These are phyloP conservation scores for Trichoderma afroharzianum DNA, from an alignment of 2,329 filamentous ascomycete genomes.

Conservation along the genomic window DNA sequence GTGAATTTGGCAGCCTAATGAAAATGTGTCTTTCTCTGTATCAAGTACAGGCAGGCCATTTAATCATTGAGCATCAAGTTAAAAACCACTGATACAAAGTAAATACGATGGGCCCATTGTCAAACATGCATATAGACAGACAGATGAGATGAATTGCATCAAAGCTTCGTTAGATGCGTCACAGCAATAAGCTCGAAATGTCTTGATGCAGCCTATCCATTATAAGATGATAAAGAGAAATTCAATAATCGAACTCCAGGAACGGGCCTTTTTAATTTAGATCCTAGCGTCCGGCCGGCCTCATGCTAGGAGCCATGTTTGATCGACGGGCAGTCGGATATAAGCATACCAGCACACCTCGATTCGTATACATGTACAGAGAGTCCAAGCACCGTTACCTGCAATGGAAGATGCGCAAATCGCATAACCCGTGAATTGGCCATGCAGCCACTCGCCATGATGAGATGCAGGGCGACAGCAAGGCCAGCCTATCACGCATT, in stretches of 20 bases:
- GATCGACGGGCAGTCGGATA: neutral
- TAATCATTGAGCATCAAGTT: neutral
- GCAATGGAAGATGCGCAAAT: neutral
- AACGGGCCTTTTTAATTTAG: neutral
- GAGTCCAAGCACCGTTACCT: neutral
- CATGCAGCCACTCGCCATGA: neutral
- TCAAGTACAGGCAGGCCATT: neutral
- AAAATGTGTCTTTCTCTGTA: neutral
- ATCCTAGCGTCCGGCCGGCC: neutral
- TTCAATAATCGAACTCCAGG: neutral
- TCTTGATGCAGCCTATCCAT: neutral
- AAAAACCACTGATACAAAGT: neutral
- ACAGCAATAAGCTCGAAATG: neutral
- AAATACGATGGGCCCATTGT: neutral
- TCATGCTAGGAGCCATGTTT: neutral
- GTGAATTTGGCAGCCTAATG: neutral
- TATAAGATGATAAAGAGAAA: neutral
- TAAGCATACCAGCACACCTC: neutral
- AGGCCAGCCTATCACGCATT: slow-evolving; percentile 2
- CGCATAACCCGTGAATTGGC: neutral
- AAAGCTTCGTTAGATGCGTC: neutral
- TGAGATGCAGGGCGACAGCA: neutral
- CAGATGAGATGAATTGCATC: neutral
- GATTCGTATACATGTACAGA: neutral
- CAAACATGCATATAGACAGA: neutral